Evolutionary conservation across 106 monocot species (phyloP).

Genomic region (Platanthera zijinensis): DNA sequence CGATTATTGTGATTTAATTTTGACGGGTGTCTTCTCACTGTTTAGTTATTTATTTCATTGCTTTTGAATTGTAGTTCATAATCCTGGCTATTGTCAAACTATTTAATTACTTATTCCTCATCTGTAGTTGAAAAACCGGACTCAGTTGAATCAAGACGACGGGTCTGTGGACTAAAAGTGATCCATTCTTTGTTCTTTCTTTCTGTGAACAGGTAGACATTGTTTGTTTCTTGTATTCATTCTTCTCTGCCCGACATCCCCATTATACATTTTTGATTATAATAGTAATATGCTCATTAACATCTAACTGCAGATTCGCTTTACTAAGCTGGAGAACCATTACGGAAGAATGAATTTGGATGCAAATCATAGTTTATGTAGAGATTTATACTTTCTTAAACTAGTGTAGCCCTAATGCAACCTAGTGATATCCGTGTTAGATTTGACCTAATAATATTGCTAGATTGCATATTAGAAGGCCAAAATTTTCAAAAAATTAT

Average conservation of each 20-base stretch:
- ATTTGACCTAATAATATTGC: too few relatives aligned
- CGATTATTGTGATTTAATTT: background rate
- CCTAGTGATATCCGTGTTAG: too few relatives aligned
- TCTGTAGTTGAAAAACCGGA: conserved; percentile 18
- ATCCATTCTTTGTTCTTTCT: background rate
- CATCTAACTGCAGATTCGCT: too few relatives aligned
- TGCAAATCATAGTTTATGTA: too few relatives aligned
- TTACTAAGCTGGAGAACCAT: too few relatives aligned
- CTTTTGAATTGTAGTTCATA: background rate
- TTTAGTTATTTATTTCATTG: background rate
- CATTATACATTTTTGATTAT: background rate
- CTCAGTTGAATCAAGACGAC: conserved; percentile 9
- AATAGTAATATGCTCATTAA: background rate
- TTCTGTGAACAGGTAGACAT: background rate
- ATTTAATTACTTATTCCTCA: background rate
- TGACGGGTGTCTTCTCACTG: background rate
- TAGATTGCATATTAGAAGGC: too few relatives aligned
- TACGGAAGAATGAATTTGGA: too few relatives aligned
- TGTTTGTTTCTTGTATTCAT: background rate
- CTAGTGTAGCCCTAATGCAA: too few relatives aligned
- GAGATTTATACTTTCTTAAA: too few relatives aligned
- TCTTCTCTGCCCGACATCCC: background rate
- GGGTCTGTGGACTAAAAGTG: background rate
- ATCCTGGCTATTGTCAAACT: background rate
- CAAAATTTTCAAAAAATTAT: too few relatives aligned